These are phyloP conservation scores for Leccinum subrobustum DNA, from an alignment of 1,284 basidiomycete species.

Conservation along the genomic window DNA sequence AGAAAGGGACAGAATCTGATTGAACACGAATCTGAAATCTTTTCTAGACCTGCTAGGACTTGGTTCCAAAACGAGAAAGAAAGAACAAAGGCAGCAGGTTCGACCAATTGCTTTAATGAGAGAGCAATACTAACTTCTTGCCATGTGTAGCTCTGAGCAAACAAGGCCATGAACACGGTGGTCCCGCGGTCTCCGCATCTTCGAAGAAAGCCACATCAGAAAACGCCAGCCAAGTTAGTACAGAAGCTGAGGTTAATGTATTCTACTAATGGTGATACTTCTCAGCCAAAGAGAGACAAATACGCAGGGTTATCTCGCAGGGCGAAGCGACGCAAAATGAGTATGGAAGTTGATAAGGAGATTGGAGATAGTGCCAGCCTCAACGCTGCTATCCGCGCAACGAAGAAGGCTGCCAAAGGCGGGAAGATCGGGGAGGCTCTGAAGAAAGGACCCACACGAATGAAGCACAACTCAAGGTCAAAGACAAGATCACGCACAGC, in stretches of 20 bases:
- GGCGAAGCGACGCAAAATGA: conserved; percentile 84
- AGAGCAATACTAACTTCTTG: conserved; percentile 3
- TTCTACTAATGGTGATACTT: conserved; percentile 10
- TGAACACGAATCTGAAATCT: conserved; percentile 94
- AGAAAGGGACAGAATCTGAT: conserved; percentile 96
- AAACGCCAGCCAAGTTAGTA: conserved; percentile 20
- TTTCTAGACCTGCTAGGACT: conserved; percentile 88
- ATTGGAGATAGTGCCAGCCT: conserved; percentile 53
- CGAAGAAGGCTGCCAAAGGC: conserved; percentile 75
- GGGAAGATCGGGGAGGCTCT: conserved; percentile 38
- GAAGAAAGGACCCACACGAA: conserved; percentile 15
- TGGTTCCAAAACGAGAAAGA: conserved; percentile 97
- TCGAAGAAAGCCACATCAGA: conserved; percentile 21
- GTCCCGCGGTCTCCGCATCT: conserved; percentile 33
- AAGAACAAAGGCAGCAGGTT: conserved; percentile 81
- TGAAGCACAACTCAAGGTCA: conserved; percentile 19
- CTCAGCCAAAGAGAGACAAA: conserved; percentile 77
- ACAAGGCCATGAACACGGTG: conserved; percentile 63
- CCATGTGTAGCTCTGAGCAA: conserved; percentile 64
- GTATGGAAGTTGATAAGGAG: conserved; percentile 76
- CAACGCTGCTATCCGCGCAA: conserved; percentile 77
- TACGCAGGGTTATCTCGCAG: conserved; percentile 82
- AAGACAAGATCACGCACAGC: conserved; percentile 25
- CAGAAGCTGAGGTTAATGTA: neutral
- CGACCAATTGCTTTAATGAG: conserved; percentile 2